These are phyloP conservation scores for Botryosphaeria dothidea DNA, from an alignment of 2,329 filamentous ascomycete genomes.

Conservation along the genomic window DNA sequence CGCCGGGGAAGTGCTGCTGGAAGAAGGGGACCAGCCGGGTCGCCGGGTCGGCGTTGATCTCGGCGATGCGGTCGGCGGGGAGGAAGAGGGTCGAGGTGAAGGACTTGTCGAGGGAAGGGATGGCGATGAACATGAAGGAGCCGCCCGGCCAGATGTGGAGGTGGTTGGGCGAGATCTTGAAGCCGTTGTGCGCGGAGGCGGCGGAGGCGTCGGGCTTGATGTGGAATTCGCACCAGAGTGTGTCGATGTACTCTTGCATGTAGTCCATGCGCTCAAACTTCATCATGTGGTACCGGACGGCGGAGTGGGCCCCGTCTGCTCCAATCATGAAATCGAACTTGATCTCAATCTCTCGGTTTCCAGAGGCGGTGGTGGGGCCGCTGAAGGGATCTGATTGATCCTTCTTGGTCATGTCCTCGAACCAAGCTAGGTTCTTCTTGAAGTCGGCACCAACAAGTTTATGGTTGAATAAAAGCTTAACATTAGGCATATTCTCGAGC, in stretches of 20 bases:
- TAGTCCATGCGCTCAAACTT: conserved; percentile 91
- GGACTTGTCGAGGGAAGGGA: conserved; percentile 82
- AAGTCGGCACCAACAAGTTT: conserved; percentile 93
- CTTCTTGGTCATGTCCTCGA: conserved; percentile 58
- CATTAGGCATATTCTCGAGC: conserved; percentile 81
- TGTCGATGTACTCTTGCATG: conserved; percentile 92
- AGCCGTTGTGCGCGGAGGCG: conserved; percentile 50
- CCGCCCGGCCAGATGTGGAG: conserved; percentile 96
- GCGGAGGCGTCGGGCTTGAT: conserved; percentile 58
- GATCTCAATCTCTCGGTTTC: conserved; percentile 70
- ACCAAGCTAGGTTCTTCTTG: conserved; percentile 76
- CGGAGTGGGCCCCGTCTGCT: conserved; percentile 92
- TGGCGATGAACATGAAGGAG: conserved; percentile 98
- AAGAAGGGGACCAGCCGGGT: conserved; percentile 70
- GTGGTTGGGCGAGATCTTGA: conserved; percentile 86
- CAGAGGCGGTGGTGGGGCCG: conserved; percentile 25
- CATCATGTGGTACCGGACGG: conserved; percentile 91
- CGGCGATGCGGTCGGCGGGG: conserved; percentile 67
- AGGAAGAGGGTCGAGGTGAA: conserved; percentile 96
- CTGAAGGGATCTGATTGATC: conserved; percentile 24
- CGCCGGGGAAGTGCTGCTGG: conserved; percentile 80
- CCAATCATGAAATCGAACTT: conserved; percentile 92
- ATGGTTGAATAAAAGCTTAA: conserved; percentile 89
- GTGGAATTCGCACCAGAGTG: conserved; percentile 94
- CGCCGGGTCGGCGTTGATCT: conserved; percentile 64